Evolutionary conservation across 495 filamentous ascomycete species (phyloP).

Genomic region (Penicillium arizonense): DNA sequence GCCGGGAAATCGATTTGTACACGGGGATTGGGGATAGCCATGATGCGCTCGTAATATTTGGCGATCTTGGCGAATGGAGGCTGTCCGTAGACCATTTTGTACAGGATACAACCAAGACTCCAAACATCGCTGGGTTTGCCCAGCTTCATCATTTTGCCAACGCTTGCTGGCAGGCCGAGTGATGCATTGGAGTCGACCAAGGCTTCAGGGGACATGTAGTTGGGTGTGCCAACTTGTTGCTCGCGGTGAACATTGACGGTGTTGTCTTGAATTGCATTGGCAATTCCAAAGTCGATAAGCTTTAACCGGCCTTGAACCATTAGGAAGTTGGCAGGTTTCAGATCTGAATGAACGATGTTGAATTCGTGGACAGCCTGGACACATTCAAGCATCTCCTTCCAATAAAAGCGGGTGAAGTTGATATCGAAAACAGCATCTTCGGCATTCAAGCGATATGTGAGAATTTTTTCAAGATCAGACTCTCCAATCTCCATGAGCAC

Average conservation of each 20-base stretch:
- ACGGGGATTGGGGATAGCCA: conserved; percentile 86
- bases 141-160: conserved; percentile 85
- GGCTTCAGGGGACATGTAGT: conserved; percentile 97
- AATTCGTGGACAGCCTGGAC: conserved; percentile 81
- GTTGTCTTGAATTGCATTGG: conserved; percentile 93
- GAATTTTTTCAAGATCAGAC: conserved; percentile 86
- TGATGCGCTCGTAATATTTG: conserved; percentile 69
- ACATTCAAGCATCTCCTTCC: conserved; percentile 99
- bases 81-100: conserved; percentile 94
- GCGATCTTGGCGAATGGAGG: conserved; percentile 91
- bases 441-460: conserved; percentile 67
- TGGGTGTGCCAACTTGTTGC: conserved; percentile 90
- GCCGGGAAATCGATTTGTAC: conserved; percentile 80
- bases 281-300: conserved; percentile 95
- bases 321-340: conserved; percentile 94
- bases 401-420: conserved; percentile 92
- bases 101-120: conserved; percentile 93
- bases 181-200: conserved; percentile 82
- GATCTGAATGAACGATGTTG: conserved; percentile 93
- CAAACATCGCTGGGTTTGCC: conserved; percentile 96
- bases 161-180: conserved; percentile 51
- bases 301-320: conserved; percentile 82
- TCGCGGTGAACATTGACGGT: conserved; percentile 98
- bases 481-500: conserved; percentile 99
- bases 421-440: conserved; percentile 79